Evolutionary conservation across 352 stramenopile species (phyloP).

Genomic region (Globisporangium spiculum): DNA sequence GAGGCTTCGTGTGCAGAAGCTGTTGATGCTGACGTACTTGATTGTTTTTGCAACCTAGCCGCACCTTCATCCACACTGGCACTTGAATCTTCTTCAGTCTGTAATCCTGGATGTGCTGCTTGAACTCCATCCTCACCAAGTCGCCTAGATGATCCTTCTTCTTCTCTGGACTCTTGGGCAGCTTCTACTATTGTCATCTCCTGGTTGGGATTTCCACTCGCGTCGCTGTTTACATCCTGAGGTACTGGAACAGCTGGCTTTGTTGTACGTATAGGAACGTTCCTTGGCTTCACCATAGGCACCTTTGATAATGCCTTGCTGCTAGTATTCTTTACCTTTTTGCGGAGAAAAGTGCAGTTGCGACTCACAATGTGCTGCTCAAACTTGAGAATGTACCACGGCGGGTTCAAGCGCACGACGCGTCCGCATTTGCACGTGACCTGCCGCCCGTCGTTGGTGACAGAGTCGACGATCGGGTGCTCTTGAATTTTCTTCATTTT

Average conservation of each 20-base stretch:
- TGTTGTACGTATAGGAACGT: not conserved
- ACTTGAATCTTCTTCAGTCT: not conserved
- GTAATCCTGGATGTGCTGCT: not conserved
- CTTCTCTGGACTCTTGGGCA: not conserved
- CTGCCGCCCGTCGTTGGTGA: slow-evolving; percentile 47
- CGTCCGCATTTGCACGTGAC: slow-evolving; percentile 72
- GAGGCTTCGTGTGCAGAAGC: not conserved
- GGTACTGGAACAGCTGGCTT: not conserved
- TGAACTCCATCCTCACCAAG: not conserved
- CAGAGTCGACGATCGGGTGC: slow-evolving; percentile 52
- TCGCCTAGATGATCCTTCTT: not conserved
- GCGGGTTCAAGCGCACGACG: slow-evolving; percentile 66
- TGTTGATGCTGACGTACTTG: not conserved
- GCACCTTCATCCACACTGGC: not conserved
- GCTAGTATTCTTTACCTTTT: slow-evolving; percentile 15
- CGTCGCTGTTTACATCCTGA: not conserved
- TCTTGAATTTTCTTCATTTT: slow-evolving; percentile 55
- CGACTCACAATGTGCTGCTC: slow-evolving; percentile 83
- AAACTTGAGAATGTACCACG: slow-evolving; percentile 86
- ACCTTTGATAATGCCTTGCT: not conserved
- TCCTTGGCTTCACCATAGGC: not conserved
- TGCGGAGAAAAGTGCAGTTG: slow-evolving; percentile 70
- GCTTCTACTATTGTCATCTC: not conserved
- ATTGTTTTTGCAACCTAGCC: not conserved
- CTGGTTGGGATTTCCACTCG: not conserved